Conservation (phyloP, 1,284 basidiomycete genomes). For the Ceratobasidium sp. region DNA sequence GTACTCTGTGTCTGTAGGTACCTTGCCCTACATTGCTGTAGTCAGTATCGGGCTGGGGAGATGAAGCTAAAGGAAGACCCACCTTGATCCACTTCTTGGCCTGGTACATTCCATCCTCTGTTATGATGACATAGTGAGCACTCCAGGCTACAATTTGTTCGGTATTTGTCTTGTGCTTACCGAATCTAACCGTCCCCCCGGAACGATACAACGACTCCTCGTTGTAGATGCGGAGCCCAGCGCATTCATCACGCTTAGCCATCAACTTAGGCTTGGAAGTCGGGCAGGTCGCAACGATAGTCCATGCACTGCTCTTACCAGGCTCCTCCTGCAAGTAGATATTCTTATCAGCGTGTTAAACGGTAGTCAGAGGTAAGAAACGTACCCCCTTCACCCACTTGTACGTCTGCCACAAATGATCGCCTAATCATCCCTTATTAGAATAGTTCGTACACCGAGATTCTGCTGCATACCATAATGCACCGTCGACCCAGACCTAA, state of each 20-base stretch:
- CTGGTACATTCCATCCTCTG: constrained; percentile 11
- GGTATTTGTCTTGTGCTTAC: not conserved
- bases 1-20: not conserved
- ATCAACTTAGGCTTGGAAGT: constrained; percentile 1
- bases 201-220: not conserved
- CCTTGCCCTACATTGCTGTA: not conserved
- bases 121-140: not conserved
- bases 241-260: constrained; percentile 23
- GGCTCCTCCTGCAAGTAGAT: constrained; percentile 17
- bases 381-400: constrained; percentile 18
- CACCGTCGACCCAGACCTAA: constrained; percentile 5
- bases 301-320: not conserved
- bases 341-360: not conserved
- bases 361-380: not conserved
- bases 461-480: constrained; percentile 11
- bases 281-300: not conserved
- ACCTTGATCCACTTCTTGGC: constrained; percentile 20
- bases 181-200: not conserved
- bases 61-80: not conserved
- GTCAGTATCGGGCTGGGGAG: not conserved
- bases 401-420: constrained; percentile 7
- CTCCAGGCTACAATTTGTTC: not conserved
- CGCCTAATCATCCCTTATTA: not conserved
- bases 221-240: constrained; percentile 15
- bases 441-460: not conserved